Evolutionary conservation across 2,329 filamentous ascomycete genomes (phyloP).

Genomic region (Monosporascus sp.): DNA sequence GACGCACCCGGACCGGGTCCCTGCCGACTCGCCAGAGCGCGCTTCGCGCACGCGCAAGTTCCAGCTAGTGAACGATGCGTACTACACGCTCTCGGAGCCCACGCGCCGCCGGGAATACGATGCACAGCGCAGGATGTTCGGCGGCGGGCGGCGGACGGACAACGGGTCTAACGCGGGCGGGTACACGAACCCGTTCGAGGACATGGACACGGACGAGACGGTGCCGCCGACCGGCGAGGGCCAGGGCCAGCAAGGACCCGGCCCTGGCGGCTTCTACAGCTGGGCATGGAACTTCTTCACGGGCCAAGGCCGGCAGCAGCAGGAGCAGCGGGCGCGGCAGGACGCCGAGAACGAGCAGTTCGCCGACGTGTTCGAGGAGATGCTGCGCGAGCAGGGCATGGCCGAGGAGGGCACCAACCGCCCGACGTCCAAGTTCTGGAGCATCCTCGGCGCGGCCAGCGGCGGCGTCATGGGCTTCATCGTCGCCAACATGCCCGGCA

Average conservation of each 20-base stretch:
- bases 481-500: slow-evolving; percentile 83
- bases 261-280: slow-evolving; percentile 49
- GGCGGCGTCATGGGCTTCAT: slow-evolving; percentile 93
- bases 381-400: slow-evolving; percentile 83
- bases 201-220: slow-evolving; percentile 35
- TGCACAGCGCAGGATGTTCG: slow-evolving; percentile 57
- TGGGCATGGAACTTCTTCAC: slow-evolving; percentile 70
- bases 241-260: slow-evolving; percentile 19
- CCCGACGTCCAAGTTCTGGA: slow-evolving; percentile 76
- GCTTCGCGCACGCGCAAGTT: slow-evolving; percentile 77
- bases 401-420: slow-evolving; percentile 60
- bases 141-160: slow-evolving; percentile 24
- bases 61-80: slow-evolving; percentile 88
- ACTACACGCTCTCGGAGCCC: slow-evolving; percentile 82
- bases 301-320: slow-evolving; percentile 30
- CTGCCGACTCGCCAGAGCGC: slow-evolving; percentile 78
- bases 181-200: slow-evolving; percentile 41
- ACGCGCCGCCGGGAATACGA: slow-evolving; percentile 80
- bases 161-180: slow-evolving; percentile 28
- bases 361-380: slow-evolving; percentile 80
- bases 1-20: slow-evolving; percentile 88
- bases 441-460: slow-evolving; percentile 75
- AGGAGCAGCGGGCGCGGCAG: slow-evolving; percentile 37
- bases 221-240: slow-evolving; percentile 39
- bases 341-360: slow-evolving; percentile 74